Evolutionary conservation across 169 alveolate genomes (phyloP).

Genomic region (Perkinsus marinus): DNA sequence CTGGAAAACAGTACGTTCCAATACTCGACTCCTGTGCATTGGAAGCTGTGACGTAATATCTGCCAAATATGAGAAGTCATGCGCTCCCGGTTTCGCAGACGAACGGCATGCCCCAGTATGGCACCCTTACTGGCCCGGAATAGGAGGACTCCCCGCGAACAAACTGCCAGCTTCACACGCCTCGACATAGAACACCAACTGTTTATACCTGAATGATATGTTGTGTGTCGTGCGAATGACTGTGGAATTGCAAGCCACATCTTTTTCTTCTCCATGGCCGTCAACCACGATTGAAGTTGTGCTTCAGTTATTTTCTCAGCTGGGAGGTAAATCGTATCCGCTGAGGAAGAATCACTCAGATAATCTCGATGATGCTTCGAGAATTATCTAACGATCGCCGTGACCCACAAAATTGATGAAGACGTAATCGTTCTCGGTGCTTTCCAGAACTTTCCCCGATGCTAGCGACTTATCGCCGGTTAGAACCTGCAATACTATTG

Average conservation of each 20-base stretch:
- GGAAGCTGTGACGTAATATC: slow-evolving; percentile 63
- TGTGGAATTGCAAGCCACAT: slow-evolving; percentile 3
- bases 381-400: slow-evolving; percentile 33
- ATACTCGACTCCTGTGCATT: slow-evolving; percentile 47
- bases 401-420: slow-evolving; percentile 57
- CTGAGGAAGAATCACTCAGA: too few relatives aligned
- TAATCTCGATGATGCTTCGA: too few relatives aligned
- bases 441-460: slow-evolving; percentile 43
- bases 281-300: slow-evolving; percentile 33
- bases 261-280: slow-evolving; percentile 36
- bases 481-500: not conserved
- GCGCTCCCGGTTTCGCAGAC: too few relatives aligned
- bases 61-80: slow-evolving; percentile 14
- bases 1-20: slow-evolving; percentile 50
- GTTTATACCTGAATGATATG: slow-evolving; percentile 13
- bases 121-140: not conserved
- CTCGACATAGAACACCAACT: slow-evolving; percentile 50
- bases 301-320: slow-evolving; percentile 40
- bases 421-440: slow-evolving; percentile 42
- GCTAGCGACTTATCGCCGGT: slow-evolving; percentile 19
- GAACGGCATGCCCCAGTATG: too few relatives aligned
- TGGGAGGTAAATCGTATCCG: slow-evolving; percentile 15
- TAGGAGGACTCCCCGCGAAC: slow-evolving; percentile 38
- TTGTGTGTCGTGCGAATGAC: not conserved
- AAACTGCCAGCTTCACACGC: slow-evolving; percentile 64